These are phyloP conservation scores for Verbena officinalis DNA, from an alignment of 257 asterid species.

Conservation along the genomic window DNA sequence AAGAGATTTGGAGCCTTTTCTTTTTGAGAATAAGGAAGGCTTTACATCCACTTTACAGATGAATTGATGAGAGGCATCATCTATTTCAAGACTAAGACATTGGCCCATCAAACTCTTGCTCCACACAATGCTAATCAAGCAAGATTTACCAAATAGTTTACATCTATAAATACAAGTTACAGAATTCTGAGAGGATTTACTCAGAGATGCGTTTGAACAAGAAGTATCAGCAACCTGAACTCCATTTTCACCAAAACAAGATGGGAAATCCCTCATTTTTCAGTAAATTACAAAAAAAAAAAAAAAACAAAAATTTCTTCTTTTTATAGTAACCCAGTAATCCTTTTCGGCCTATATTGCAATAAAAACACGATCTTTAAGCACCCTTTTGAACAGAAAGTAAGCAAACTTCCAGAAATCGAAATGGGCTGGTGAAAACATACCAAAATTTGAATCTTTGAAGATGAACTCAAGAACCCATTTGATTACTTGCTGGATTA, in stretches of 20 bases:
- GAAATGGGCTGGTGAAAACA: slow-evolving; percentile 30
- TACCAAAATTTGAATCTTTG: slow-evolving; percentile 33
- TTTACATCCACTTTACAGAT: slow-evolving; percentile 75
- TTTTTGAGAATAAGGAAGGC: slow-evolving; percentile 78
- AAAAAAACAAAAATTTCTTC: background rate
- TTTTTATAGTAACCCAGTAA: slow-evolving; percentile 1
- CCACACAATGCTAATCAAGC: slow-evolving; percentile 66
- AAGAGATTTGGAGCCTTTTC: slow-evolving; percentile 76
- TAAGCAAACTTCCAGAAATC: slow-evolving; percentile 19
- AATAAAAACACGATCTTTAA: slow-evolving; percentile 23
- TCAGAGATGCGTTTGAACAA: slow-evolving; percentile 49
- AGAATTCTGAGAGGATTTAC: slow-evolving; percentile 71
- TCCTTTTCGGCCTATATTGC: background rate
- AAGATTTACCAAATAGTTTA: slow-evolving; percentile 65
- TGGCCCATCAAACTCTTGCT: slow-evolving; percentile 91
- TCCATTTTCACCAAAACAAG: slow-evolving; percentile 94
- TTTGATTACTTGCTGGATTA: background rate
- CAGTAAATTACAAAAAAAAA: background rate
- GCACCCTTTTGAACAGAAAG: slow-evolving; percentile 23
- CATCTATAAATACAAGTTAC: slow-evolving; percentile 72
- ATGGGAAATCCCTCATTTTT: slow-evolving; percentile 86
- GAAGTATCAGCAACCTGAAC: slow-evolving; percentile 95
- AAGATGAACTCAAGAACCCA: slow-evolving; percentile 34
- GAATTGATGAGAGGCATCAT: slow-evolving; percentile 63
- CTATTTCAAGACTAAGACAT: slow-evolving; percentile 78